phyloP scores from a whole-genome alignment of 2,329 filamentous ascomycete genomes.

The Penicillium sp. region DNA sequence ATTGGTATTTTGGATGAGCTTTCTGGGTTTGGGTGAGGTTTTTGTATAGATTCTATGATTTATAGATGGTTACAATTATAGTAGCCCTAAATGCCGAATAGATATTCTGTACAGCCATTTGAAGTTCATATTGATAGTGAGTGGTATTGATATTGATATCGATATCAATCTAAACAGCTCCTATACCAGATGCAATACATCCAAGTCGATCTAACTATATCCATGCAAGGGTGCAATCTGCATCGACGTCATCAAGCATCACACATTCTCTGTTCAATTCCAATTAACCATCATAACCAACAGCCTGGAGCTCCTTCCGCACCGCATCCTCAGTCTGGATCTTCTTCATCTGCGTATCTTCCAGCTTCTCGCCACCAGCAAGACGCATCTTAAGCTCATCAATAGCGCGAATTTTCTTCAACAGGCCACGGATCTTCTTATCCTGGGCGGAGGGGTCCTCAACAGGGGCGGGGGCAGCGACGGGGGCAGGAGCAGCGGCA shows the following conservation, averaged over 20 bases:
- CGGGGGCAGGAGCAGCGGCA: conserved; percentile 27
- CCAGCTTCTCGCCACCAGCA: conserved; percentile 90
- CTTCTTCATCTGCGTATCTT: conserved; percentile 98
- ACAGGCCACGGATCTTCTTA: conserved; percentile 88
- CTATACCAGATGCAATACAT: conserved; percentile 7
- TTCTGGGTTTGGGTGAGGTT: background rate
- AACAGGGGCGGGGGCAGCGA: conserved; percentile 27
- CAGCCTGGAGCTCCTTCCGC: conserved; percentile 71
- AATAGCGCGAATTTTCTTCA: conserved; percentile 97
- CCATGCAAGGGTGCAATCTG: conserved; percentile 6
- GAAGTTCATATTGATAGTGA: background rate
- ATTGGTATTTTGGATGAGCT: conserved; percentile 5
- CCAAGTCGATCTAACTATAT: conserved; percentile 7
- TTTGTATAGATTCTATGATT: background rate
- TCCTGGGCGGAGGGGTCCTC: conserved; percentile 68
- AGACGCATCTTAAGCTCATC: conserved; percentile 97
- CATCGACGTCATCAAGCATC: conserved; percentile 4
- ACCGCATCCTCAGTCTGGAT: conserved; percentile 85
- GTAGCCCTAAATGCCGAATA: background rate
- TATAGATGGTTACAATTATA: background rate
- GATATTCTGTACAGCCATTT: background rate
- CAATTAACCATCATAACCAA: conserved; percentile 50
- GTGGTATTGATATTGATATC: conserved; percentile 1
- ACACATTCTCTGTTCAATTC: background rate
- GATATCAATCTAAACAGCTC: conserved; percentile 2